phyloP scores from a whole-genome alignment of 257 asterid species.

The Eustoma russellianum region DNA sequence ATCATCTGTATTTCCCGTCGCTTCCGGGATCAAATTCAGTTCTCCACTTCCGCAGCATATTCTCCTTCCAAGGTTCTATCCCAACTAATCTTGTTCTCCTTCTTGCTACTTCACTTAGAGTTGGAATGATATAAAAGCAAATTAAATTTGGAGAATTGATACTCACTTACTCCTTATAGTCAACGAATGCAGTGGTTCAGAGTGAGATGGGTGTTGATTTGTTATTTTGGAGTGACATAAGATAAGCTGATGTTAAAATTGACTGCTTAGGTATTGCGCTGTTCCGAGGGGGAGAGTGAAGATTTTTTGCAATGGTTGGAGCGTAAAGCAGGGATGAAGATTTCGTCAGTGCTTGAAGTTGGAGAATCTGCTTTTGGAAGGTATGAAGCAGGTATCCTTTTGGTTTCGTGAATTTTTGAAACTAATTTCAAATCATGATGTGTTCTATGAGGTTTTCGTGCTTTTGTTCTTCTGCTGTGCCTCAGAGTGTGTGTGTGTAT shows the following conservation, averaged over 20 bases:
- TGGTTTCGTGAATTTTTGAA: neutral
- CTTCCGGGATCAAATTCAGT: slow-evolving; percentile 2
- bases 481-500: neutral
- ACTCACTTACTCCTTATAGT: too few relatives aligned
- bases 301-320: slow-evolving; percentile 75
- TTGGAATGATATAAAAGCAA: neutral
- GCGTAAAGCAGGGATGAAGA: slow-evolving; percentile 39
- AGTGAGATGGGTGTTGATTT: neutral
- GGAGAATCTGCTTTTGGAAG: slow-evolving; percentile 62
- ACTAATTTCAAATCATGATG: neutral
- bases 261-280: slow-evolving; percentile 12
- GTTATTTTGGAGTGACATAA: neutral
- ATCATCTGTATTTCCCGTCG: slow-evolving; percentile 6
- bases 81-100: neutral
- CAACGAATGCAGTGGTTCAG: too few relatives aligned
- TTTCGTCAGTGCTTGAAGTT: slow-evolving; percentile 55
- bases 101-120: neutral
- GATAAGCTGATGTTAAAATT: neutral
- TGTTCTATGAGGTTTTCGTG: neutral
- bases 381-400: slow-evolving; percentile 6
- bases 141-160: too few relatives aligned
- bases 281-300: slow-evolving; percentile 25
- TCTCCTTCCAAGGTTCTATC: slow-evolving; percentile 11
- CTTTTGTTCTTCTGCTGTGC: neutral
- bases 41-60: slow-evolving; percentile 7